Evolutionary conservation across 257 asterid species (phyloP).

Genomic region (Thymus mandschuricus): DNA sequence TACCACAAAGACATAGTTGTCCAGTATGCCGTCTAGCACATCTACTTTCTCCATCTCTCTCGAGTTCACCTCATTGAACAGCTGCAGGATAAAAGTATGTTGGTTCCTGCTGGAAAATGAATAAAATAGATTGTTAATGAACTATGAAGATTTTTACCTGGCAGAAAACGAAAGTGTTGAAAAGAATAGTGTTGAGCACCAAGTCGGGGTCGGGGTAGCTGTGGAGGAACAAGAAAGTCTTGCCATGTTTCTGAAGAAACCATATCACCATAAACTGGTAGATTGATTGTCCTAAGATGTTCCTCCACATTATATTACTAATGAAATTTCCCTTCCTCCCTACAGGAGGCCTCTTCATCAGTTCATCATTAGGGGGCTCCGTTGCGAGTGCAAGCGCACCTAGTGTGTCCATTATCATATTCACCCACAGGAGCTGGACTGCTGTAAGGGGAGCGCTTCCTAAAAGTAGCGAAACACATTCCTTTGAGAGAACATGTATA

Average conservation of each 20-base stretch:
- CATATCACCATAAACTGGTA: constrained; percentile 83
- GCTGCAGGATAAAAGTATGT: constrained; percentile 43
- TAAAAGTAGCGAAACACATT: constrained; percentile 24
- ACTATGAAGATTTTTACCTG: constrained; percentile 64
- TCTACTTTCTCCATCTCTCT: constrained; percentile 72
- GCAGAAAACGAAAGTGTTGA: constrained; percentile 95
- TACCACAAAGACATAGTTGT: constrained; percentile 58
- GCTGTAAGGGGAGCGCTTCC: constrained; percentile 95
- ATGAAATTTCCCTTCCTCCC: constrained; percentile 88
- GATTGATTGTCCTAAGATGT: constrained; percentile 84
- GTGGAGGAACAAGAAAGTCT: constrained; percentile 55
- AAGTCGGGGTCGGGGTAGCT: constrained; percentile 55
- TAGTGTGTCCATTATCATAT: constrained; percentile 97
- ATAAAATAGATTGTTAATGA: neutral
- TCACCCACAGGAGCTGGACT: constrained; percentile 97
- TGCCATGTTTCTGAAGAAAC: constrained; percentile 80
- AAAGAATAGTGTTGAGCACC: constrained; percentile 85
- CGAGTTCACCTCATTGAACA: constrained; percentile 77
- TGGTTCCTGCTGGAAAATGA: neutral
- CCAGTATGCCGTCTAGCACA: constrained; percentile 61
- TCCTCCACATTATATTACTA: constrained; percentile 89
- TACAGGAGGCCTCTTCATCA: constrained; percentile 89
- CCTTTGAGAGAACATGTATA: neutral
- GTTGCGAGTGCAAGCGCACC: constrained; percentile 98
- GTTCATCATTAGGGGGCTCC: constrained; percentile 86